Evolutionary conservation across 257 asterid genomes (phyloP), one percentile per base, ranked within the genome.

Genomic region (Solanum chiquidenum): DNA sequence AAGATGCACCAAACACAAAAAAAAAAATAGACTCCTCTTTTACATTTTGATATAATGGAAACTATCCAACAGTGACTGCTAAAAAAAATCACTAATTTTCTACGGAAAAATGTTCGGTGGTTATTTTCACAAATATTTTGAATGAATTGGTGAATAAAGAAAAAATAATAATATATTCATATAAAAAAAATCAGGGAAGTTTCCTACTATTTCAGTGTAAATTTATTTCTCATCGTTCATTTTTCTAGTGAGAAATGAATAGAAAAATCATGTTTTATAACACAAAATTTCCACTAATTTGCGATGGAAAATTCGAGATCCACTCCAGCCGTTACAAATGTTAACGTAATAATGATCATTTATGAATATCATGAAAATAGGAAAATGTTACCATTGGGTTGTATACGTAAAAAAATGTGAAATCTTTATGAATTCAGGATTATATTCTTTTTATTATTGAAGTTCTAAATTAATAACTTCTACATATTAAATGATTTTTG

Each of bases 231-330:
- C 12, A 58, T 20, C 66, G 21, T 58, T 8, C 25, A 3, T 58
- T 58, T 58, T 21, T 20, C 5, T 2, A 58, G 25, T 8, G 68
- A 58, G 27, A 60, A 60, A 60, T 23, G 12, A 60, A 4, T 60
- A 21, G 11, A 21, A 60, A 58, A 60, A 21, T 60, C n/a, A 18
- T 55, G n/a, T 55, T 55, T 18, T 55, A 49, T 49, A 13, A 14
- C 2, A 16, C 6, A 12, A 42, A 3, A 2, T 55, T 55, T 3
- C 0, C 64, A 18, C 0, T 55, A 0, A 18, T 55, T 55, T 0
- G 4, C 4, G 13, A 55, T 18, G 64, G 9, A 18, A 55, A 55
- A 55, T 55, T 55, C 4, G 5, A 55, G 64, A 55, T 18, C n/a
- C 5, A 55, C 25, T 55, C 64, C n/a, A 18, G 0, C 25, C 4